A percentile compares a stretch with the other conserved stretches of the same genome.
Conservation (phyloP, 805 yeast species). For the Saturnispora besseyi region DNA sequence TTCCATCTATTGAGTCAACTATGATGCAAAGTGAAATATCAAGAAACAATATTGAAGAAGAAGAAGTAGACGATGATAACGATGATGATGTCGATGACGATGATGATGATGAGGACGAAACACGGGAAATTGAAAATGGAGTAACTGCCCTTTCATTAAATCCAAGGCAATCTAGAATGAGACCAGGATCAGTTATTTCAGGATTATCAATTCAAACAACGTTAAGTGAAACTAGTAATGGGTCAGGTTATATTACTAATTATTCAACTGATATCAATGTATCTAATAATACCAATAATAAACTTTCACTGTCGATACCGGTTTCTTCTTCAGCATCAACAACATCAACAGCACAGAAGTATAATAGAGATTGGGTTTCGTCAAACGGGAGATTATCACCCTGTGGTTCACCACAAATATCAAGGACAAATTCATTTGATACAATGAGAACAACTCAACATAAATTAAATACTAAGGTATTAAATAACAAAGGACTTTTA, state of each 20-base stretch:
- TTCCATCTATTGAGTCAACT: neutral
- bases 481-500: slow-evolving; percentile 7
- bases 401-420: slow-evolving; percentile 5
- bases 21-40: neutral
- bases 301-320: neutral
- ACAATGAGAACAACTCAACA: slow-evolving; percentile 24
- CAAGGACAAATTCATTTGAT: slow-evolving; percentile 30
- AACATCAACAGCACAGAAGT: slow-evolving; percentile 17
- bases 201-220: slow-evolving; percentile 41
- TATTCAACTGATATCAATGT: slow-evolving; percentile 27
- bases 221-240: slow-evolving; percentile 44
- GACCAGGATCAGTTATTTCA: slow-evolving; percentile 47
- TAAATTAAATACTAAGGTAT: slow-evolving; percentile 9
- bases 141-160: neutral
- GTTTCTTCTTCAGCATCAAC: slow-evolving; percentile 1
- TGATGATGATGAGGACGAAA: neutral
- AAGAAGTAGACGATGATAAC: neutral
- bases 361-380: slow-evolving; percentile 26
- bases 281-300: neutral
- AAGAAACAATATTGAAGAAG: neutral
- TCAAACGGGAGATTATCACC: slow-evolving; percentile 22
- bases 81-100: neutral
- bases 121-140: neutral
- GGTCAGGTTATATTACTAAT: slow-evolving; percentile 30
- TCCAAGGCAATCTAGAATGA: slow-evolving; percentile 6